phyloP scores from a whole-genome alignment of 352 stramenopile genomes.

The Pythium sp. region DNA sequence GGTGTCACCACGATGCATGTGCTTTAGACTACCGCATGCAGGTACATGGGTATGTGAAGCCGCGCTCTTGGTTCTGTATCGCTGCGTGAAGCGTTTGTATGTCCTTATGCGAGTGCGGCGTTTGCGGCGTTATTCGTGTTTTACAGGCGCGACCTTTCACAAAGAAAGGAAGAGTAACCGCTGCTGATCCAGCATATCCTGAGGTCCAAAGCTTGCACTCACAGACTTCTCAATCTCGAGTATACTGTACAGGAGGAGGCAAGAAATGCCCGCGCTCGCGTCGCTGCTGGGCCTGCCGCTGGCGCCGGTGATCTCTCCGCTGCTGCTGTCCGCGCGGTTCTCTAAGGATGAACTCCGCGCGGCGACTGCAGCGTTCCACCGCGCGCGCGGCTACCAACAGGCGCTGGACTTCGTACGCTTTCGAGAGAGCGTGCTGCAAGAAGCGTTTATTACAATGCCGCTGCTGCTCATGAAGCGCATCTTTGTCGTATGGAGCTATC shows the following conservation, averaged over 20 bases:
- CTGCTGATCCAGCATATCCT: neutral
- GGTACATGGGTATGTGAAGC: neutral
- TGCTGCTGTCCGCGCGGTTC: constrained; percentile 24
- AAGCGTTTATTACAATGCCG: constrained; percentile 34
- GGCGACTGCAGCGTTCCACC: constrained; percentile 35
- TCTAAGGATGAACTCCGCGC: constrained; percentile 24
- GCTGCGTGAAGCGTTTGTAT: too few species aligned
- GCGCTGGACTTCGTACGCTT: constrained; percentile 32
- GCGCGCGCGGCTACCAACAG: constrained; percentile 32
- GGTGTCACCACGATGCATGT: neutral
- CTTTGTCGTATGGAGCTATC: constrained; percentile 37
- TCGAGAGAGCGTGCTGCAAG: constrained; percentile 32
- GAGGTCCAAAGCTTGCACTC: neutral
- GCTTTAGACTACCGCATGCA: neutral
- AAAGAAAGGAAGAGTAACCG: neutral
- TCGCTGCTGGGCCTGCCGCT: constrained; percentile 21
- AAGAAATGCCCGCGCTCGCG: constrained; percentile 12
- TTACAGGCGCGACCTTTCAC: neutral
- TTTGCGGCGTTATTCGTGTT: neutral
- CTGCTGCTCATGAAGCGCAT: constrained; percentile 26
- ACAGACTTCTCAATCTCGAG: neutral
- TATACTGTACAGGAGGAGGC: neutral
- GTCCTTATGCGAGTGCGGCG: too few species aligned
- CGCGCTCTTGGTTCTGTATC: too few species aligned
- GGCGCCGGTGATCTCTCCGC: constrained; percentile 24